These are phyloP conservation scores for Tillandsia fasciculata DNA, from an alignment of 176 grass and related monocot genomes.

Conservation along the genomic window DNA sequence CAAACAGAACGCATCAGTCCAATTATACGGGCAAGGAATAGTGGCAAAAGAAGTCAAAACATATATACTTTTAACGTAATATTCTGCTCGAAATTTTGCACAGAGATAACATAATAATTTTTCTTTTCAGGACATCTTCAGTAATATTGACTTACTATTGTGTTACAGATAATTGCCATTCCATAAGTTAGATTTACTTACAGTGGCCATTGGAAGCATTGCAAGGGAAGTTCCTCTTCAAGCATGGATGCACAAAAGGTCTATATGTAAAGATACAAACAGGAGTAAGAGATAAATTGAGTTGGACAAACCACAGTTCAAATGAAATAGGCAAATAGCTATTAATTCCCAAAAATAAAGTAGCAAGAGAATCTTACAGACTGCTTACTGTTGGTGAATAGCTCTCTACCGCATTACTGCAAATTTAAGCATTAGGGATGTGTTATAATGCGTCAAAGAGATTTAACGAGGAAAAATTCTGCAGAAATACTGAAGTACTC, in stretches of 20 bases:
- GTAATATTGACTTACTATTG: background rate
- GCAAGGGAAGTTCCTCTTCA: conserved; percentile 81
- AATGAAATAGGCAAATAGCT: background rate
- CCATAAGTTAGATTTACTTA: conserved; percentile 23
- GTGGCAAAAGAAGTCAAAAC: background rate
- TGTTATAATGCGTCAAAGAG: conserved; percentile 18
- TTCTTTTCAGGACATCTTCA: background rate
- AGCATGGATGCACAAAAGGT: conserved; percentile 43
- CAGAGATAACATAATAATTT: background rate
- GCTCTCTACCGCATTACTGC: conserved; percentile 69
- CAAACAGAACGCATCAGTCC: conserved; percentile 3
- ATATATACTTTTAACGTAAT: background rate
- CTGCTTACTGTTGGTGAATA: conserved; percentile 50
- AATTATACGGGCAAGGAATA: background rate
- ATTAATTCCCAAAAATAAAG: conserved; percentile 1
- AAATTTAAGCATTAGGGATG: conserved; percentile 20
- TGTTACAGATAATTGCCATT: background rate
- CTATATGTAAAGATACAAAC: conserved; percentile 25
- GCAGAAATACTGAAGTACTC: conserved; percentile 25
- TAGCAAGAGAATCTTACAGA: conserved; percentile 39
- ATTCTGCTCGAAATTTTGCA: background rate
- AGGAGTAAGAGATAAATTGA: conserved; percentile 10
- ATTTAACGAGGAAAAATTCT: conserved; percentile 8
- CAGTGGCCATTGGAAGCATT: conserved; percentile 43
- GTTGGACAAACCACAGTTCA: background rate